Evolutionary conservation across 2,329 filamentous ascomycete species (phyloP).

Genomic region (Zymoseptoria ardabiliae): DNA sequence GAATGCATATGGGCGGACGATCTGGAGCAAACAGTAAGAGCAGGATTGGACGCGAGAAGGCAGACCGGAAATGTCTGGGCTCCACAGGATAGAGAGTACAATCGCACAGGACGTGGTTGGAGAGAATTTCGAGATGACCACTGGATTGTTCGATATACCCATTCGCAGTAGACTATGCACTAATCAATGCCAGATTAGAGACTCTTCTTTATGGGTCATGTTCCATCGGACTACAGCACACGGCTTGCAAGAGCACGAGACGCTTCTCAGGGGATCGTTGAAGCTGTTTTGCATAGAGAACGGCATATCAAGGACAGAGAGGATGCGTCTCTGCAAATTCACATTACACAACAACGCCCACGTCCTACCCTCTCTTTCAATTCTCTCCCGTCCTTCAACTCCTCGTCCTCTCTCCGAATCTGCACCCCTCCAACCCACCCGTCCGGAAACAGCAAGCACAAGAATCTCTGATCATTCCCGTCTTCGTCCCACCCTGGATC

Average conservation of each 20-base stretch:
- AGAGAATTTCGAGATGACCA: background rate
- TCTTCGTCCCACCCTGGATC: conserved; percentile 6
- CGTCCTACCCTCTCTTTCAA: background rate
- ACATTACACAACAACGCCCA: too few relatives aligned
- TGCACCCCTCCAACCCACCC: conserved; percentile 5
- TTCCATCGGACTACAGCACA: too few relatives aligned
- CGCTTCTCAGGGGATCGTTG: too few relatives aligned
- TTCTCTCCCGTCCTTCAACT: conserved; percentile 38
- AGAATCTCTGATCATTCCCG: conserved; percentile 2
- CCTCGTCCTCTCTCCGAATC: conserved; percentile 41
- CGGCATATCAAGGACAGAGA: too few relatives aligned
- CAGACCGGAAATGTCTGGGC: background rate
- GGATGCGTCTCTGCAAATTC: too few relatives aligned
- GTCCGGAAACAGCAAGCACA: conserved; percentile 11
- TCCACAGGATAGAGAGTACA: background rate
- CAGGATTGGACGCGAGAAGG: background rate
- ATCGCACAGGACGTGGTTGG: background rate
- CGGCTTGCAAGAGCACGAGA: too few relatives aligned
- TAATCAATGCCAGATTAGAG: background rate
- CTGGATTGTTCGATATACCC: background rate
- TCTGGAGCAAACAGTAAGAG: background rate
- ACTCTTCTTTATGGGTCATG: too few relatives aligned
- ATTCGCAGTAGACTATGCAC: background rate
- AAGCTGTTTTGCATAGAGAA: too few relatives aligned
- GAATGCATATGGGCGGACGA: background rate